Evolutionary conservation across 2,329 filamentous ascomycete species (phyloP).

Genomic region (Atkinsonella texensis): DNA sequence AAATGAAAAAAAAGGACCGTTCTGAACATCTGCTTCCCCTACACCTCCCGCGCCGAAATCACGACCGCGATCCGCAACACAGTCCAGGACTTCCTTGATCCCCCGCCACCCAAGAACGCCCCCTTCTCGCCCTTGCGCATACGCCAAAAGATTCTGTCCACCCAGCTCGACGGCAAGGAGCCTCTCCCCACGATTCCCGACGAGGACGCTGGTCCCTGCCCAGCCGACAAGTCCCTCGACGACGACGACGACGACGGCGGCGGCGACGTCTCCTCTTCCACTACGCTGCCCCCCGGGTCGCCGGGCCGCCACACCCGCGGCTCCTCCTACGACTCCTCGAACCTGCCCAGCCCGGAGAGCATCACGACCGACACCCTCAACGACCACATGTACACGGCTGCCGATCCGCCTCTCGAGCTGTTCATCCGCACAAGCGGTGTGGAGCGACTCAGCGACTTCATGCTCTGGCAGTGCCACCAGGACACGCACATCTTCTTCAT

Average conservation of each 20-base stretch:
- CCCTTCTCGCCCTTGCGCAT: constrained; percentile 85
- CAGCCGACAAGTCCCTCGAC: constrained; percentile 23
- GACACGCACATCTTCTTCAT: constrained; percentile 88
- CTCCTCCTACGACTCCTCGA: constrained; percentile 22
- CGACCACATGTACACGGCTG: constrained; percentile 77
- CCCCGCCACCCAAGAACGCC: constrained; percentile 50
- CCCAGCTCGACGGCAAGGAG: constrained; percentile 40
- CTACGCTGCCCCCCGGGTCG: constrained; percentile 44
- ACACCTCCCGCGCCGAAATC: constrained; percentile 92
- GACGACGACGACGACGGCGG: constrained; percentile 29
- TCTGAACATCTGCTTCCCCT: constrained; percentile 95
- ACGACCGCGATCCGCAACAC: constrained; percentile 80
- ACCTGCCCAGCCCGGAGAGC: constrained; percentile 62
- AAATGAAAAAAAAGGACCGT: constrained; percentile 24
- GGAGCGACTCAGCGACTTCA: constrained; percentile 86
- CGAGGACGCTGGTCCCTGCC: constrained; percentile 4
- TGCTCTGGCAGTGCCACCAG: constrained; percentile 97
- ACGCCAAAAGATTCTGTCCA: constrained; percentile 68
- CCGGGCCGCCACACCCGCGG: constrained; percentile 28
- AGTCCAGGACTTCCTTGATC: constrained; percentile 73
- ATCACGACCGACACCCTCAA: constrained; percentile 77
- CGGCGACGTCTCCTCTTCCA: constrained; percentile 39
- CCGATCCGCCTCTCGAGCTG: constrained; percentile 77
- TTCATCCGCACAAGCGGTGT: constrained; percentile 90
- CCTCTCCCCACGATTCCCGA: constrained; percentile 37